A percentile compares a stretch with the other conserved stretches of the same genome.
phyloP scores from a whole-genome alignment of 2,329 filamentous ascomycete species.

The Cryphonectria radicalis region DNA sequence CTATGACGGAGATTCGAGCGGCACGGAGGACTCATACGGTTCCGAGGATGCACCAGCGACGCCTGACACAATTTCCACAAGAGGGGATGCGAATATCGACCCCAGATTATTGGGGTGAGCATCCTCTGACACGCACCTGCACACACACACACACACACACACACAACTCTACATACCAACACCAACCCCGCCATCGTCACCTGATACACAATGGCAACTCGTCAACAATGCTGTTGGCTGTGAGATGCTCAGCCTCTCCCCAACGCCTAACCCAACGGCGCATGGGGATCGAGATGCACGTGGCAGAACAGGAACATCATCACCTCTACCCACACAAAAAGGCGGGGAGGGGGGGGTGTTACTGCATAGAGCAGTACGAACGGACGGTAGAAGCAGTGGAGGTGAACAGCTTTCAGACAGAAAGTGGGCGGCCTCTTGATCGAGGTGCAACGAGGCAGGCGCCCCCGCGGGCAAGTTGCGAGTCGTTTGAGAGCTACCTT shows the following conservation, averaged over 20 bases:
- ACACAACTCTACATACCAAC: background rate
- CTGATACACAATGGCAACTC: background rate
- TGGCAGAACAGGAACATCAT: background rate
- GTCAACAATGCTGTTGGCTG: background rate
- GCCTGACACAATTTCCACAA: conserved; percentile 18
- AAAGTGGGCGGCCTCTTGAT: too few species aligned
- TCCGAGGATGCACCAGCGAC: conserved; percentile 23
- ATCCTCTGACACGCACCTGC: background rate
- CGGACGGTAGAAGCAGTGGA: background rate
- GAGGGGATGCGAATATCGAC: conserved; percentile 21
- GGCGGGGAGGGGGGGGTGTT: background rate
- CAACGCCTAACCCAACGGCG: background rate
- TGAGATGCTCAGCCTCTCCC: background rate
- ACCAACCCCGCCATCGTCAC: background rate
- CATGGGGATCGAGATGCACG: background rate
- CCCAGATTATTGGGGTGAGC: conserved; percentile 4
- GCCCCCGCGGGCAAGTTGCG: background rate
- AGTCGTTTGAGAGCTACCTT: background rate
- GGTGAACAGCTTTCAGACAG: background rate
- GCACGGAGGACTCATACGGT: conserved; percentile 14
- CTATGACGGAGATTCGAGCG: conserved; percentile 20
- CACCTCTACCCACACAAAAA: background rate
- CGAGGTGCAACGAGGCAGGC: background rate
- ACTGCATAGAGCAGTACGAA: background rate
- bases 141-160: too few species aligned